Base-by-base conservation (phyloP, 257 asterid genomes). In the Plantago ovata region DNA sequence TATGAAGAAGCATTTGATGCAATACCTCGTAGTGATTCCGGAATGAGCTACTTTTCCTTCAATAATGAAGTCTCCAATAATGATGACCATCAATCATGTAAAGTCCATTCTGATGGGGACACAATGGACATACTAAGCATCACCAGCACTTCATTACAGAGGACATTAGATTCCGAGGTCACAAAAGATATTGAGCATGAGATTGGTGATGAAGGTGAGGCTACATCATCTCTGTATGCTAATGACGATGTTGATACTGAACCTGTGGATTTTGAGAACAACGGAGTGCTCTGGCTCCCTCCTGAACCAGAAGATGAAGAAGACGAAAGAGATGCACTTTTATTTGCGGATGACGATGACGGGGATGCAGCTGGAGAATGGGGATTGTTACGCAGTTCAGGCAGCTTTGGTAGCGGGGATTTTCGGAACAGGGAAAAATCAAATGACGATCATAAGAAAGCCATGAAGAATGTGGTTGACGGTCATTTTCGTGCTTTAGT, bases 271-370 rank as follows among this genome's bases (percentile, higher is more conserved):
- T 92, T 88, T 65, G 98, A 92, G 76, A 81, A 75, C 75, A 84
- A 80, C 61, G 98, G 95, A 69, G 77, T 82, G 65, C 84, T 92
- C 42, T 92, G 98, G 98, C 87, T 88, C 63, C 98, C 95, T 20
- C 97, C 97, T 58, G 98, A 88, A 64, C 97, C 98, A n/a, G 98
- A 88, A 80, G 94, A 88, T 38, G 91, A 77, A 74, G 95, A 85
- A 71, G 97, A 88, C 72, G 98, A 88, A 77, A 76, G 69, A 68
- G 98, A 88, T 51, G 74, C 76, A 18, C 76, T 81, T 69, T 48
- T 74, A 56, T 77, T 74, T 54, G 94, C 78, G 28, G 97, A 92
- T 23, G 95, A 81, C 16, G 94, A 85, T 56, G 95, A 84, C 28
- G 87, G 81, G 48, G 92, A 72, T 70, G 83, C 85, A 60, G 67